Evolutionary conservation across 352 stramenopile species (phyloP), one percentile per base, ranked within the genome.

Genomic region (Phytophthora cajani): DNA sequence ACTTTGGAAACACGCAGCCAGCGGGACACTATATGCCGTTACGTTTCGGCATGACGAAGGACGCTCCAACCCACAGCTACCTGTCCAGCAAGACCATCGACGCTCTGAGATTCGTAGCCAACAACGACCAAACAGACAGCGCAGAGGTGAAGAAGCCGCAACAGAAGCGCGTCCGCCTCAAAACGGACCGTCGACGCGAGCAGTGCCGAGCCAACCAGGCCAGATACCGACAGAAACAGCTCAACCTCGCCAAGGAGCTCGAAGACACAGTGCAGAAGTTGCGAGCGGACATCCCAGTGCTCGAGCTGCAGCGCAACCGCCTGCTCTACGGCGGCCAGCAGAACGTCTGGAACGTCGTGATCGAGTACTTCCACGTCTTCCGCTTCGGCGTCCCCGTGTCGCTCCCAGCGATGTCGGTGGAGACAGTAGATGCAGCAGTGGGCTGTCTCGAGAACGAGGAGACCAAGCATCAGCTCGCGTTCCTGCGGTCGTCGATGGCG

Each of bases 121-220:
- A 36, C 14, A 49, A 21, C 42, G 42, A 6, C 30, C 30, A 33
- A 49, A 49, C 17, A 10, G 1, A 49, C 27, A 54, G 2, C 9
- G 10, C 44, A 7, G 25, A 46, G 51, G 17, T 5, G 32, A 10
- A 67, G 3, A 3, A 57, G 6, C n/a, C 6, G 7, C 40, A 57
- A 11, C 40, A 57, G 16, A 78, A 76, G 44, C 71, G 62, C 3
- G 42, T 72, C 23, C 72, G 69, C 11, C 58, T 72, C 50, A 77
- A 78, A 36, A 79, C 77, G 0, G 50, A 73, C 2, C 65, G 58
- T 7, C 62, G 72, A n/a, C 72, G 69, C 46, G 64, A 80, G 44
- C 75, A 80, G 50, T 80, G 75, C 30, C 72, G 75, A 5, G 47
- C 49, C 19, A 80, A 80, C 54, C 72, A 82, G 17, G 69, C 75